Evolutionary conservation across 2,329 filamentous ascomycete genomes (phyloP).

Genomic region (Fusarium hostae): DNA sequence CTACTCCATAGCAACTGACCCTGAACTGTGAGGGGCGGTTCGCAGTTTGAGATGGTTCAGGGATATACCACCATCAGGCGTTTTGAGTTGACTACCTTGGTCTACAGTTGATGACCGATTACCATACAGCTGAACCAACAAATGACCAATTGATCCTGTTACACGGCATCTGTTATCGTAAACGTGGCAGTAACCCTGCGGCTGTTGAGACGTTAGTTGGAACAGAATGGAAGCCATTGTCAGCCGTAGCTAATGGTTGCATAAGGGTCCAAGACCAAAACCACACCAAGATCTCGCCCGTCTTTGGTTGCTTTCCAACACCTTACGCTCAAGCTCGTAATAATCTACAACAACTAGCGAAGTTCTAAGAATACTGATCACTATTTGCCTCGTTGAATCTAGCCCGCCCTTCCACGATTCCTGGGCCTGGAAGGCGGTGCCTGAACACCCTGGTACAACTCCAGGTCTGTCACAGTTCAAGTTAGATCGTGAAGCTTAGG

Average conservation of each 20-base stretch:
- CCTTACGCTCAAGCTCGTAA: not conserved
- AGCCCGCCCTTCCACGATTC: slow-evolving; percentile 2
- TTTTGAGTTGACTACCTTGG: slow-evolving; percentile 38
- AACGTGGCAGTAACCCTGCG: slow-evolving; percentile 11
- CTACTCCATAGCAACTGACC: slow-evolving; percentile 9
- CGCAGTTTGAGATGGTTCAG: slow-evolving; percentile 33
- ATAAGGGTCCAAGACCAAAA: slow-evolving; percentile 33
- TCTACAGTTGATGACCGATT: not conserved
- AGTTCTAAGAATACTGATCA: slow-evolving; percentile 23
- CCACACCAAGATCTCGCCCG: slow-evolving; percentile 12
- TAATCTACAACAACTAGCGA: not conserved
- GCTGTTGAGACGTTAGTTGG: slow-evolving; percentile 17
- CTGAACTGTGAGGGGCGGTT: not conserved
- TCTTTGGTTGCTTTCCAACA: not conserved
- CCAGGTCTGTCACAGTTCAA: slow-evolving; percentile 20
- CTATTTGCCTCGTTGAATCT: slow-evolving; percentile 11
- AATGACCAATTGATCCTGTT: slow-evolving; percentile 9
- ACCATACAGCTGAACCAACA: slow-evolving; percentile 21
- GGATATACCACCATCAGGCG: slow-evolving; percentile 38
- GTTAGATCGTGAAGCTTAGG: slow-evolving; percentile 32
- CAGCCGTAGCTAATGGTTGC: slow-evolving; percentile 30
- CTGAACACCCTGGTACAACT: slow-evolving; percentile 7
- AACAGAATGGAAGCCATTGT: slow-evolving; percentile 17
- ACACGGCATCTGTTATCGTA: slow-evolving; percentile 23
- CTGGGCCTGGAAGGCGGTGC: slow-evolving; percentile 9